Percentiles rank a stretch among this genome's conserved stretches.
phyloP scores from a whole-genome alignment of 2,329 filamentous ascomycete genomes.

The Alternaria incomplexa region DNA sequence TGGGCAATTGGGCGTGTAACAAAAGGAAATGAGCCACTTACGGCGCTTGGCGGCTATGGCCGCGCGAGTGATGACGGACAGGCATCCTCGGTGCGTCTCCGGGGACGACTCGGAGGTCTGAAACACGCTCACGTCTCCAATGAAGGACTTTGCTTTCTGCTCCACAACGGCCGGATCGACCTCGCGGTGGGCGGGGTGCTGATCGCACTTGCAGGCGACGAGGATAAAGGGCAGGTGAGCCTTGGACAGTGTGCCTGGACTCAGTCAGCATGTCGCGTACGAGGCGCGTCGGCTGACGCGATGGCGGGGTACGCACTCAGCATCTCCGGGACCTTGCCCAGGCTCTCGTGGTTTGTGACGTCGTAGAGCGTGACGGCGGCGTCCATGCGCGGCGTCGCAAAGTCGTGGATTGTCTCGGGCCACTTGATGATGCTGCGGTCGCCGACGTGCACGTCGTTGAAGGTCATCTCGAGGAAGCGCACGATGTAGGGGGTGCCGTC shows the following conservation, averaged over 20 bases:
- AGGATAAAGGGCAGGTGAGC: slow-evolving; percentile 78
- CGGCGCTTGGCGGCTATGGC: slow-evolving; percentile 72
- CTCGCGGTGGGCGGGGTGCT: slow-evolving; percentile 71
- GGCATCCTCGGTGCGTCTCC: slow-evolving; percentile 75
- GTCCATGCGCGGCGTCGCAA: slow-evolving; percentile 76
- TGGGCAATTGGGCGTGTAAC: neutral
- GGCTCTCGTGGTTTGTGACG: slow-evolving; percentile 77
- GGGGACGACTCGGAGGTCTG: slow-evolving; percentile 73
- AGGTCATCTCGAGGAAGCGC: slow-evolving; percentile 62
- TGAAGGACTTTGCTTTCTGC: slow-evolving; percentile 64
- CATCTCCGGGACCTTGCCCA: slow-evolving; percentile 75
- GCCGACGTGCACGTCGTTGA: slow-evolving; percentile 60
- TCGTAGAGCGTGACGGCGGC: slow-evolving; percentile 88
- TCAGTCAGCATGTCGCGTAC: slow-evolving; percentile 23
- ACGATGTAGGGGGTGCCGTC: slow-evolving; percentile 63
- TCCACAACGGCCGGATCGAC: slow-evolving; percentile 74
- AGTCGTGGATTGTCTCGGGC: slow-evolving; percentile 65
- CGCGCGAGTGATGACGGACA: slow-evolving; percentile 75
- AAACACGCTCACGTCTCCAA: slow-evolving; percentile 71
- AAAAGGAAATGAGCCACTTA: slow-evolving; percentile 54
- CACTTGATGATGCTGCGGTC: slow-evolving; percentile 61
- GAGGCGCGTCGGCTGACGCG: neutral
- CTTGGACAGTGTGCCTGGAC: slow-evolving; percentile 73
- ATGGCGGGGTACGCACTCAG: slow-evolving; percentile 68
- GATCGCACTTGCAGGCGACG: slow-evolving; percentile 90